phyloP scores from a whole-genome alignment of 495 filamentous ascomycete species.

The Sphaerosporella brunnea region DNA sequence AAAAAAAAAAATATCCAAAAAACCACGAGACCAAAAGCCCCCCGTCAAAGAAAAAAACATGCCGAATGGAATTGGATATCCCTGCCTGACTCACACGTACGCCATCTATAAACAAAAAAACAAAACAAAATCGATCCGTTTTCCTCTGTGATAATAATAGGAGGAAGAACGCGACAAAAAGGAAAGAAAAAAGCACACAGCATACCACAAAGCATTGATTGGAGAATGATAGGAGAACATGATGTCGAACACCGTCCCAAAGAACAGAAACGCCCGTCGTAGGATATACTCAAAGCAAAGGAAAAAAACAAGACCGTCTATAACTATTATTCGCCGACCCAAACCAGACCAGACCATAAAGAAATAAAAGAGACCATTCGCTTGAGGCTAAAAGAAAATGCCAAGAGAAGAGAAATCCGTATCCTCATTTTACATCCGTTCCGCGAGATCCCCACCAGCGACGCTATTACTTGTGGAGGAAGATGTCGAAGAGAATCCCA shows the following conservation, averaged over 20 bases:
- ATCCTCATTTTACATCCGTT: slow-evolving; percentile 16
- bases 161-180: background rate
- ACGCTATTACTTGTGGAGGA: slow-evolving; percentile 25
- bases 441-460: slow-evolving; percentile 24
- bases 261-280: background rate
- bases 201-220: background rate
- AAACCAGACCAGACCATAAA: background rate
- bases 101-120: no score
- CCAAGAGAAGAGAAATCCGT: background rate
- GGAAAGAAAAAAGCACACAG: background rate
- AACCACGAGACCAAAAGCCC: background rate
- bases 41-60: background rate
- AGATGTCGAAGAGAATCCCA: slow-evolving; percentile 18
- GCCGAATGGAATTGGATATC: background rate
- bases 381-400: background rate
- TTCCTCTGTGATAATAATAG: no score
- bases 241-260: background rate
- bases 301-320: background rate
- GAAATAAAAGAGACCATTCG: background rate
- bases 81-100: no score
- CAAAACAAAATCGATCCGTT: no score
- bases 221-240: background rate
- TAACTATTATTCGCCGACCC: background rate
- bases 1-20: background rate
- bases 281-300: background rate